Evolutionary conservation across 2,329 filamentous ascomycete genomes (phyloP).

Genomic region (Beauveria pseudobassiana): DNA sequence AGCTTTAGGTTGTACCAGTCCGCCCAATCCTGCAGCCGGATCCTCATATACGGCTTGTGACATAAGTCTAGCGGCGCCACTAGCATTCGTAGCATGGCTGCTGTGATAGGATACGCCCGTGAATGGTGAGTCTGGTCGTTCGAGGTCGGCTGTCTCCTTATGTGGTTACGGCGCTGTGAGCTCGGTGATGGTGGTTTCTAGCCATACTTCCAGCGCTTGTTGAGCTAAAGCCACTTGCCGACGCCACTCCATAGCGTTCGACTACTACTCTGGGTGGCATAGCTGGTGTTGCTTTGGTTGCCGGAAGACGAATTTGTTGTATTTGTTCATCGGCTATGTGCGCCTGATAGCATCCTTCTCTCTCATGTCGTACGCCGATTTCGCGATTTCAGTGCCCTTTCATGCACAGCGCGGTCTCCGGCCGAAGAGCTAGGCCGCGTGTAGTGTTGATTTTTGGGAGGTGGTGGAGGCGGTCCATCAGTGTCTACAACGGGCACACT

Average conservation of each 20-base stretch:
- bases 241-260: slow-evolving; percentile 93
- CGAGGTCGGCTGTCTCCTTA: slow-evolving; percentile 47
- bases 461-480: slow-evolving; percentile 53
- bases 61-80: slow-evolving; percentile 42
- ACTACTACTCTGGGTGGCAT: slow-evolving; percentile 69
- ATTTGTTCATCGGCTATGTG: slow-evolving; percentile 81
- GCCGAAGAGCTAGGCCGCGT: slow-evolving; percentile 54
- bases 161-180: slow-evolving; percentile 58
- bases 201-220: slow-evolving; percentile 93
- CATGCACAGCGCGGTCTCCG: slow-evolving; percentile 32
- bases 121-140: slow-evolving; percentile 56
- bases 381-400: slow-evolving; percentile 50
- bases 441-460: slow-evolving; percentile 46
- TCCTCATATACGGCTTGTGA: slow-evolving; percentile 63
- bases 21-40: slow-evolving; percentile 63
- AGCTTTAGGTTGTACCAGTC: slow-evolving; percentile 65
- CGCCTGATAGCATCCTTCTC: slow-evolving; percentile 58
- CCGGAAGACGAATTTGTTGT: slow-evolving; percentile 71
- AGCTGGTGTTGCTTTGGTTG: slow-evolving; percentile 64
- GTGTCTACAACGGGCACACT: slow-evolving; percentile 35
- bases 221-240: slow-evolving; percentile 83
- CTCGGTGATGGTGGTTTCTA: slow-evolving; percentile 56
- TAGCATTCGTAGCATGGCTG: slow-evolving; percentile 62
- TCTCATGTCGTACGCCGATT: slow-evolving; percentile 72
- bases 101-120: slow-evolving; percentile 86